These are phyloP conservation scores for Candida xyloterini DNA, from an alignment of 805 yeast genomes.

Conservation along the genomic window DNA sequence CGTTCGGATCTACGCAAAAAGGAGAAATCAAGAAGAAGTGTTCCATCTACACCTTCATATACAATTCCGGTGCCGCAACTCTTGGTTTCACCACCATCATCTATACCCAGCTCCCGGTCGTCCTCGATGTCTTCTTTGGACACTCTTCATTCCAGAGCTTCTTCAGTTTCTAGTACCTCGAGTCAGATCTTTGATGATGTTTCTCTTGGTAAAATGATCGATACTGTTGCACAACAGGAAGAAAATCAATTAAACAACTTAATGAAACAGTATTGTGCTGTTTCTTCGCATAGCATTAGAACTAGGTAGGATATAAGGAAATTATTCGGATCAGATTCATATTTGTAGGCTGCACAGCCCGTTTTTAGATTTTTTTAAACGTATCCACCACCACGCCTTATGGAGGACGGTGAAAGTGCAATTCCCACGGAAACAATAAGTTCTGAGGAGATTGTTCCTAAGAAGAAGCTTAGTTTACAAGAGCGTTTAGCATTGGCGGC, in stretches of 20 bases:
- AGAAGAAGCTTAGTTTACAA: constrained; percentile 71
- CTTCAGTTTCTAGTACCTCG: constrained; percentile 29
- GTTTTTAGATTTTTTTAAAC: not conserved
- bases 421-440: not conserved
- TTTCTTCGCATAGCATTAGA: constrained; percentile 10
- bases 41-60: constrained; percentile 11
- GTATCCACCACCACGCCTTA: constrained; percentile 1
- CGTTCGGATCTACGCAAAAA: constrained; percentile 35
- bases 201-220: constrained; percentile 28
- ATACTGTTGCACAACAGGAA: constrained; percentile 33
- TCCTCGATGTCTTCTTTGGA: constrained; percentile 21
- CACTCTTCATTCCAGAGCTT: constrained; percentile 29
- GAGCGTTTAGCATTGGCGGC: constrained; percentile 87
- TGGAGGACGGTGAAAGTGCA: constrained; percentile 6
- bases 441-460: constrained; percentile 23
- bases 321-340: not conserved
- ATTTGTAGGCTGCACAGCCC: constrained; percentile 1
- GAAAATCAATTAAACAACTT: constrained; percentile 33
- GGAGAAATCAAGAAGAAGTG: constrained; percentile 29
- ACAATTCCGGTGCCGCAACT: constrained; percentile 11
- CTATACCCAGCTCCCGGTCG: constrained; percentile 18
- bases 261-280: constrained; percentile 34
- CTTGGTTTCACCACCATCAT: constrained; percentile 3
- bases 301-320: not conserved
- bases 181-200: constrained; percentile 19